phyloP scores from a whole-genome alignment of 2,329 filamentous ascomycete genomes.

The Mariannaea elegans region DNA sequence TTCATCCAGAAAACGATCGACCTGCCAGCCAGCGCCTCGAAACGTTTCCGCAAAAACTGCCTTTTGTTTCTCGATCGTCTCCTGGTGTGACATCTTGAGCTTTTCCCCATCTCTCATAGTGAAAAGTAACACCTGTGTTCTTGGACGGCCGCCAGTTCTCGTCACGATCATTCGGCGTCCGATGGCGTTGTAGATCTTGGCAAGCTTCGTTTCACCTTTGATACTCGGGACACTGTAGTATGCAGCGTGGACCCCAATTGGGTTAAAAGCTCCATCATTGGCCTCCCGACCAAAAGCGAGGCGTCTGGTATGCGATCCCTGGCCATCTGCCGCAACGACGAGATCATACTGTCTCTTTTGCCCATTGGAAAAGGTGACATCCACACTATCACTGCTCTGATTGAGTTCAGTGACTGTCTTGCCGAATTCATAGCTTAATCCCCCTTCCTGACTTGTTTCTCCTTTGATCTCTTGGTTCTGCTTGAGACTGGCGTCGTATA shows the following conservation, averaged over 20 bases:
- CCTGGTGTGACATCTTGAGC: neutral
- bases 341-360: constrained; percentile 56
- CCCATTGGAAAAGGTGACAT: constrained; percentile 55
- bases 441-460: constrained; percentile 33
- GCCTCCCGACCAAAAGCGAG: constrained; percentile 47
- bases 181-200: too few species aligned
- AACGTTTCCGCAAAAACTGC: neutral
- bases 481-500: constrained; percentile 47
- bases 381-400: constrained; percentile 45
- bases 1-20: constrained; percentile 51
- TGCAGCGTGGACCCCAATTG: neutral
- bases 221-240: neutral
- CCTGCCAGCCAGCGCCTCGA: constrained; percentile 47
- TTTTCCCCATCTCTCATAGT: neutral
- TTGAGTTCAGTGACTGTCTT: constrained; percentile 43
- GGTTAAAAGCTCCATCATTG: neutral
- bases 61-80: neutral
- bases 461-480: too few species aligned
- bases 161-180: too few species aligned
- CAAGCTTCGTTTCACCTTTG: too few species aligned
- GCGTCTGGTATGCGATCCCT: constrained; percentile 57
- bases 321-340: constrained; percentile 65
- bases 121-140: neutral
- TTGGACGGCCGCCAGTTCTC: neutral
- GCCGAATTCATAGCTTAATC: constrained; percentile 40